Evolutionary conservation across 2,329 filamentous ascomycete genomes (phyloP), one percentile per base, ranked within the genome.

Genomic region (Neopestalotiopsis sp.): DNA sequence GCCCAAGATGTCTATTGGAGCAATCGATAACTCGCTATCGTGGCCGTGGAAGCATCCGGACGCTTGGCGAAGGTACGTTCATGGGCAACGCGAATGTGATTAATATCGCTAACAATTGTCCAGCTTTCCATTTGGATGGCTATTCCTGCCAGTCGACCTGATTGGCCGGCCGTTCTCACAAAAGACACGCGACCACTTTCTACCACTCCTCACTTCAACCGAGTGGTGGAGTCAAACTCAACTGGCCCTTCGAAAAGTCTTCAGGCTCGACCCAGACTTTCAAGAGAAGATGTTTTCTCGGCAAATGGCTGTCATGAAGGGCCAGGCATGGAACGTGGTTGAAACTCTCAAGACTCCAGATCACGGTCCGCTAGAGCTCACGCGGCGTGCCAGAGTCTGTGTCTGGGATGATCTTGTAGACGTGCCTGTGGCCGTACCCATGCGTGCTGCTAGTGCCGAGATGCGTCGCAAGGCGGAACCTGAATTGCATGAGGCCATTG

Each of bases 1-100:
- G 69, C 86, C 92, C 7, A 86, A 87, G 30, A 92, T 98, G 69
- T 89, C 89, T 3, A 87, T 99, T 67, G 96, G 96, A 61, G 96
- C 96, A 68, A 99, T 99, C 73, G 96, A 99, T 80, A 99, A 99
- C 81, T 98, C 94, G 73, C 81, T 99, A 73, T 98, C 96, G 1
- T 99, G 96, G 94, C 96, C 96, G 1, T 99, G 95, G 96, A 98
- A 98, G 80, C 95, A 98, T 76, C 95, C 95, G 0, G 95, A 99
- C 84, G 96, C 95, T 40, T 92, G 90, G 87, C 83, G 88, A 77
- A 91, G 86, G 86, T 85, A 76, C 72, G 77, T 67, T 14, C 7
- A 42, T 40, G 4, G 34, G 30, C 17, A 20, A 30, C 30, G 9
- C 4, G 17, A 13, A 17, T 14, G 32, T 12, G 14, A 38, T 62